Base-by-base conservation (phyloP, 2,329 filamentous ascomycete species). In the Proliferodiscus dingleyae region DNA sequence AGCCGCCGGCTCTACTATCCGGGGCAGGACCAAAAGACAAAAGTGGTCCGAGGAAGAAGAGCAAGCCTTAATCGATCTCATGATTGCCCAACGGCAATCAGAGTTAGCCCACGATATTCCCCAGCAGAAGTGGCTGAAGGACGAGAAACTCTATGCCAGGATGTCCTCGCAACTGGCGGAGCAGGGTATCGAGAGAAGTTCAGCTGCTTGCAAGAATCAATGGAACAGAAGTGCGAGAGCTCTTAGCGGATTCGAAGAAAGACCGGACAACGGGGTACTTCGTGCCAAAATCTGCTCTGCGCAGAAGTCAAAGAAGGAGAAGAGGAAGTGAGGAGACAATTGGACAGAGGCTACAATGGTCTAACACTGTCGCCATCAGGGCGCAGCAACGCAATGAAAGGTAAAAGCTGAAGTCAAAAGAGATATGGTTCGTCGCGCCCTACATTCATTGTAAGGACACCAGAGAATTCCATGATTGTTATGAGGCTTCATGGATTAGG, bases 181-280 rank as follows among this genome's bases (percentile, higher is more conserved):
- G 18, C 13, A n/a, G 24, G 41, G 46, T 9, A 41, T 37, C 9
- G 3, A 41, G 4, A 36, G 37, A 41, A 32, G 10, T 19, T 2
- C 13, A 8, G 15, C 19, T 21, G 52, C 49, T 13, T 48, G 45
- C 37, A 56, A 56, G 36, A 52, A 51, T 22, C 43, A 42, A 16
- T 56, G 54, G 54, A 43, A 42, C 7, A 38, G 54, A 3, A 29
- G 41, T 9, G 50, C 48, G 7, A 32, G 49, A 36, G 19, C n/a
- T 0, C 19, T 21, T n/a, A 29, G 18, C 3, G 34, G 24, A 5
- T 47, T 46, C 19, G 46, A 52, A 5, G 48, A 53, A 10, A 24
- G 53, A 9, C 32, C 39, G 8, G 43, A 40, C 3, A 33, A 22
- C 6, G 43, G 45, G 7, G 16, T 23, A 4, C 36, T 42, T 10